Percentiles rank a stretch among this genome's conserved stretches.
These are phyloP conservation scores for Symbiodinium pilosum DNA, from an alignment of 73 alveolate species.

Conservation along the genomic window DNA sequence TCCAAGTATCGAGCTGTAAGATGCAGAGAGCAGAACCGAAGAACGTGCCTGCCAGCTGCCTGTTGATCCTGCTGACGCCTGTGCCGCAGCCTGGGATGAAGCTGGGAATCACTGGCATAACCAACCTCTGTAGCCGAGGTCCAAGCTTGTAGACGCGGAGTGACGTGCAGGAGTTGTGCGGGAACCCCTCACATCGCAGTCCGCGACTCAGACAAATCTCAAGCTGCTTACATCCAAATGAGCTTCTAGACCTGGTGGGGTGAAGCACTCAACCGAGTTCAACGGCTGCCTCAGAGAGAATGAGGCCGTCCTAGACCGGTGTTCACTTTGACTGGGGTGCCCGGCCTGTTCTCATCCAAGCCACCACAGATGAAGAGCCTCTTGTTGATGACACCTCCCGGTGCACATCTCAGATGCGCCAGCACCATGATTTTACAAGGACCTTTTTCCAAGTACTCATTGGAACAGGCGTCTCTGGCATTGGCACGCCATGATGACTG, in stretches of 20 bases:
- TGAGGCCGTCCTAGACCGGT: too few species aligned
- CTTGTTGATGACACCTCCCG: conserved; percentile 88
- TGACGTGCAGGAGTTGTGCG: conserved; percentile 31
- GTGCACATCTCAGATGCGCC: too few species aligned
- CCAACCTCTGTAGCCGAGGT: neutral
- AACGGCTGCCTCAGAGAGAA: conserved; percentile 38
- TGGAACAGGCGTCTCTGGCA: too few species aligned
- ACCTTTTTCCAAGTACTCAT: too few species aligned
- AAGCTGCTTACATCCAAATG: too few species aligned
- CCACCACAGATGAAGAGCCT: conserved; percentile 88
- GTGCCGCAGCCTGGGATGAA: too few species aligned
- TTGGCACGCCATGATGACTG: too few species aligned
- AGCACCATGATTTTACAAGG: too few species aligned
- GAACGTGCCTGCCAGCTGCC: conserved; percentile 25
- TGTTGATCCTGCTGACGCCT: neutral
- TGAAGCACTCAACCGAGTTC: conserved; percentile 83
- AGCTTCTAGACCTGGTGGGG: conserved; percentile 48
- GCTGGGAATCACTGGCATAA: neutral
- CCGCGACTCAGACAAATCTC: neutral
- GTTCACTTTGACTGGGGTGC: too few species aligned
- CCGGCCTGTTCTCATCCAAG: conserved; percentile 76
- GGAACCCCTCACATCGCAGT: neutral
- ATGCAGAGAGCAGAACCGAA: too few species aligned
- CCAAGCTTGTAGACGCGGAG: conserved; percentile 42
- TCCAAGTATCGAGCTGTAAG: neutral